Evolutionary conservation across 2,329 filamentous ascomycete genomes (phyloP), one percentile per base, ranked within the genome.

Genomic region (Graphilbum fragrans): DNA sequence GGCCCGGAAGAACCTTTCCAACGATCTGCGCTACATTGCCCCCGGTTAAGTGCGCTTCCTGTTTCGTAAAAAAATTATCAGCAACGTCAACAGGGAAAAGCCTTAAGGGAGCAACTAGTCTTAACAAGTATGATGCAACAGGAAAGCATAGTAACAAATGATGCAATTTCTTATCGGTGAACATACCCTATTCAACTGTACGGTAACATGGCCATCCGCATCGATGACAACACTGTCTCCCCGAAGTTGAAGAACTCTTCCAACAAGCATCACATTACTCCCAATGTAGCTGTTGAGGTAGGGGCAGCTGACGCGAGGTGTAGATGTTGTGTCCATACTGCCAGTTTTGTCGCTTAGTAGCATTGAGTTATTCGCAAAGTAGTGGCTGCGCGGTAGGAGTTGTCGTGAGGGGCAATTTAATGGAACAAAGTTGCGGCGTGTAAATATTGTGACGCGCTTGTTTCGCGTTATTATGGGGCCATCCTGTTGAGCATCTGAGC

Each of bases 171-270:
- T 14, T 14, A 1, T 32, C 4, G 19, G 5, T 8, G 14, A 10
- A 49, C 71, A 46, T 65, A 87, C 83, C 39, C 80, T 70, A 56
- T 85, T 87, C 49, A 96, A 59, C 17, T 82, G 65, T 2, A 86
- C 69, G 1, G 79, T 84, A 21, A 95, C 74, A 19, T 77, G 72
- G 0, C 90, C 90, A 21, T 78, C 81, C 6, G 86, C 81, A 43
- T 94, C 86, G 23, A 96, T 73, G 6, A 78, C 77, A 0, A 87
- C 90, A 39, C 75, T 73, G 40, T 92, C 84, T 50, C 88, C 88
- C 39, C 80, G 80, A 20, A 96, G 69, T 53, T 92, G 80, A 4
- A 76, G 74, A 37, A 96, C 87, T 53, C 82, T 87, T 53, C 92
- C 92, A 5, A 94, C 71, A 42, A 96, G 69, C 52, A 87, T 87